Conservation (phyloP, 345 rosid genomes). For the Citrus trifoliata region DNA sequence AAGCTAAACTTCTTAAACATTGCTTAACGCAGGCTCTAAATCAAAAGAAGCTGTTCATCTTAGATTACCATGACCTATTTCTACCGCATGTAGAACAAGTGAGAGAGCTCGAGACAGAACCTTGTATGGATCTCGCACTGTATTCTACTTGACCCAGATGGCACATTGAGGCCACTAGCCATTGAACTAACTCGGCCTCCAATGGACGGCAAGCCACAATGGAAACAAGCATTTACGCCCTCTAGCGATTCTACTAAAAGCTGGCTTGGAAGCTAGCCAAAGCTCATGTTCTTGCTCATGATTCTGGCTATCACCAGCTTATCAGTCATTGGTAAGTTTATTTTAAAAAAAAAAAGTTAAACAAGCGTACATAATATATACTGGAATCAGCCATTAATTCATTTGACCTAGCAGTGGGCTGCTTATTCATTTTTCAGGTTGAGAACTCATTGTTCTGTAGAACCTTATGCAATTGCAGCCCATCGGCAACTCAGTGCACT, state of each 20-base stretch:
- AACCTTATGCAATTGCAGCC: slow-evolving; percentile 71
- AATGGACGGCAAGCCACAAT: slow-evolving; percentile 50
- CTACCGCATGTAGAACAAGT: slow-evolving; percentile 66
- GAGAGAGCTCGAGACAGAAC: slow-evolving; percentile 44
- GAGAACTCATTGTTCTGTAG: slow-evolving; percentile 62
- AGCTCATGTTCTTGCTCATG: slow-evolving; percentile 66
- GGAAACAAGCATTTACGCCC: slow-evolving; percentile 53
- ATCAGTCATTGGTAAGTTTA: slow-evolving; percentile 61
- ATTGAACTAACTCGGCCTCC: slow-evolving; percentile 71
- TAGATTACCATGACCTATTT: slow-evolving; percentile 58
- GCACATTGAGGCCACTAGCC: slow-evolving; percentile 52
- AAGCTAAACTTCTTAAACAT: not conserved
- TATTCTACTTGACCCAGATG: slow-evolving; percentile 53
- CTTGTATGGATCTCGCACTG: slow-evolving; percentile 62
- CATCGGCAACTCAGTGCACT: slow-evolving; percentile 66
- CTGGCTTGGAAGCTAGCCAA: slow-evolving; percentile 86
- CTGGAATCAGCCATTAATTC: too few species aligned
- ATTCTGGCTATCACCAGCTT: slow-evolving; percentile 71
- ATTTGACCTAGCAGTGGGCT: too few species aligned
- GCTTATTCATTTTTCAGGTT: slow-evolving; percentile 39
- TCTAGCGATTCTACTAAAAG: slow-evolving; percentile 37
- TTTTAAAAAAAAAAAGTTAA: too few species aligned
- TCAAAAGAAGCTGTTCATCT: slow-evolving; percentile 45
- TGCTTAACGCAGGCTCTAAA: slow-evolving; percentile 38
- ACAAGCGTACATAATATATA: too few species aligned